Conservation (phyloP, 1,284 basidiomycete genomes). For the Microbotryum scabiosae region DNA sequence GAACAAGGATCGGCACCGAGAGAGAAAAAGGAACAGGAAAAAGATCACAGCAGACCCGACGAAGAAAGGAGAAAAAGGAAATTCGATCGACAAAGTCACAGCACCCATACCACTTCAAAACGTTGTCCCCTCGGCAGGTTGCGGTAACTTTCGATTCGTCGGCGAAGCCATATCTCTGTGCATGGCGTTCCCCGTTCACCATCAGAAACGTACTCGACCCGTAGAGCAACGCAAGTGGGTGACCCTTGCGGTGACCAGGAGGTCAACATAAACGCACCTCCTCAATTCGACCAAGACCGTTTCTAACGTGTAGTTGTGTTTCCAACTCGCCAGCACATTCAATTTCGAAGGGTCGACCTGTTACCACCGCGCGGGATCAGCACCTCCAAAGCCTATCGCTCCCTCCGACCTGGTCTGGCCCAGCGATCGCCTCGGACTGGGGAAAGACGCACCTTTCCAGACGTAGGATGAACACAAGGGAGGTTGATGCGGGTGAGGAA, state of each 20-base stretch:
- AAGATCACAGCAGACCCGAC: too few species aligned
- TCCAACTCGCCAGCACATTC: slow-evolving; percentile 64
- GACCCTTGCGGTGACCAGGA: background rate
- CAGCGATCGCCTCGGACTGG: background rate
- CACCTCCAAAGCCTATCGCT: background rate
- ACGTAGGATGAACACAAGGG: slow-evolving; percentile 73
- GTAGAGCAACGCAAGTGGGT: background rate
- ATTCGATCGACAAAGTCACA: too few species aligned
- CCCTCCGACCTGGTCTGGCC: background rate
- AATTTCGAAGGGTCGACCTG: slow-evolving; percentile 65
- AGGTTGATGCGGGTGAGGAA: slow-evolving; percentile 89
- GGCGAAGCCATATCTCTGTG: slow-evolving; percentile 86
- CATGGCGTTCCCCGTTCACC: too few species aligned
- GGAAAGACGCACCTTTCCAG: slow-evolving; percentile 51
- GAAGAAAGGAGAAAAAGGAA: too few species aligned
- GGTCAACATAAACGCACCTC: slow-evolving; percentile 51
- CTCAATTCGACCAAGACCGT: slow-evolving; percentile 82
- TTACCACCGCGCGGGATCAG: background rate
- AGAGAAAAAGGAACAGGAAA: too few species aligned
- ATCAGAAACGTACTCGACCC: background rate
- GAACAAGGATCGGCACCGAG: too few species aligned
- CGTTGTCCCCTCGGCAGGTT: slow-evolving; percentile 71
- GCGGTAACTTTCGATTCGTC: slow-evolving; percentile 84
- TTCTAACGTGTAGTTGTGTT: slow-evolving; percentile 67
- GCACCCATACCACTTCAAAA: slow-evolving; percentile 7